A percentile compares a stretch with the other conserved stretches of the same genome.
phyloP scores from a whole-genome alignment of 1,284 basidiomycete species.

The Sphagnurus paluster region DNA sequence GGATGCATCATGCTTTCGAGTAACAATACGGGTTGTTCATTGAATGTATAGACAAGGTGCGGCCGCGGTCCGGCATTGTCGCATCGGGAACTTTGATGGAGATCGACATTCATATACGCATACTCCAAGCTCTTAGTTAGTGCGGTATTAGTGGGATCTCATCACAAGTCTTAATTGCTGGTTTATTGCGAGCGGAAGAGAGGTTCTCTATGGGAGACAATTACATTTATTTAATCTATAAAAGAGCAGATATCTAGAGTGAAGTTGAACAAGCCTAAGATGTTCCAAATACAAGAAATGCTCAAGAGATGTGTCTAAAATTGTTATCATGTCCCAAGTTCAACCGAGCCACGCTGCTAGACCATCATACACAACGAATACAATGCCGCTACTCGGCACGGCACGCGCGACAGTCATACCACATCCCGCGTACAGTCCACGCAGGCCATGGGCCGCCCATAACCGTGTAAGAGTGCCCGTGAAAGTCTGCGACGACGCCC shows the following conservation, averaged over 20 bases:
- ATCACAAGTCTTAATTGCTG: too few species aligned
- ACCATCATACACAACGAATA: conserved; percentile 85
- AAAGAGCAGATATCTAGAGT: neutral
- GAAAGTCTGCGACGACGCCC: conserved; percentile 50
- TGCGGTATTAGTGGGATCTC: too few species aligned
- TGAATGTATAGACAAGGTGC: too few species aligned
- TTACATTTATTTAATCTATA: neutral
- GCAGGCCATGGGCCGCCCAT: conserved; percentile 76
- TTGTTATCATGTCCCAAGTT: conserved; percentile 18
- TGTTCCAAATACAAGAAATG: too few species aligned
- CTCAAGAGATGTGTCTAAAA: too few species aligned
- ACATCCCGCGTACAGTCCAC: conserved; percentile 93
- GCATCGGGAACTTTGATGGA: too few species aligned
- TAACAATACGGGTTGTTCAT: too few species aligned
- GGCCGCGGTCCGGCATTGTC: too few species aligned
- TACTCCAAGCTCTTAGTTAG: too few species aligned
- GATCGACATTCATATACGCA: too few species aligned
- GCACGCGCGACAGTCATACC: conserved; percentile 89
- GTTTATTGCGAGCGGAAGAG: too few species aligned
- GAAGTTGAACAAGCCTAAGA: neutral
- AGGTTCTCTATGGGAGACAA: neutral
- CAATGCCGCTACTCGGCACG: conserved; percentile 88
- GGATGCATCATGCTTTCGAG: neutral
- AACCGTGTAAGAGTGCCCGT: conserved; percentile 69
- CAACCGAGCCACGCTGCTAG: conserved; percentile 48